These are phyloP conservation scores for Umbelopsis isabellina DNA, from an alignment of 192 early-diverging fungal species.

Conservation along the genomic window DNA sequence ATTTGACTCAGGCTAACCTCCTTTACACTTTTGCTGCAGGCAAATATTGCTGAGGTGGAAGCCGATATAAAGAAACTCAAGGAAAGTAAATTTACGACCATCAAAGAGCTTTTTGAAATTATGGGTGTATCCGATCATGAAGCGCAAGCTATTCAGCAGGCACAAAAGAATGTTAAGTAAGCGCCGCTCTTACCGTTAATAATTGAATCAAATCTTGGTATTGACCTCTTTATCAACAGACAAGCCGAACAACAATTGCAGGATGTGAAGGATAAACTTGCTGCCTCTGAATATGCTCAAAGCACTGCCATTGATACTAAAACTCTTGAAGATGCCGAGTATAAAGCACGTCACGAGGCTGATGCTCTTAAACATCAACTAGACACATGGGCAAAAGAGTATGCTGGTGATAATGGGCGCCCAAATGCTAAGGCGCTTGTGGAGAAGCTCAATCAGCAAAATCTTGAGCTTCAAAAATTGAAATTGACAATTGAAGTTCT, in stretches of 20 bases:
- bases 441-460: background rate
- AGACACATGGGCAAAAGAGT: constrained; percentile 9
- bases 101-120: background rate
- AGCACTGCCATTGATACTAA: background rate
- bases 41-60: constrained; percentile 3
- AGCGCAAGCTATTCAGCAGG: constrained; percentile 1
- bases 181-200: background rate
- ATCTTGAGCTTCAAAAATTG: background rate
- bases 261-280: constrained; percentile 1
- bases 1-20: background rate
- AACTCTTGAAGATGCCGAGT: constrained; percentile 7
- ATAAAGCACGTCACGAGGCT: constrained; percentile 14
- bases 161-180: background rate
- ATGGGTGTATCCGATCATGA: background rate
- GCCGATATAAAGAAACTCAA: constrained; percentile 4
- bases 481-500: constrained; percentile 4
- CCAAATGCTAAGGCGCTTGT: background rate
- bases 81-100: background rate
- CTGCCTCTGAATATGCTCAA: constrained; percentile 1
- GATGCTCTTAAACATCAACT: constrained; percentile 11
- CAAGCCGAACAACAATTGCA: constrained; percentile 7
- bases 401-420: background rate
- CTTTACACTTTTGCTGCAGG: background rate
- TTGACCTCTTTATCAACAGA: background rate
- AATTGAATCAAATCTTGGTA: background rate